Evolutionary conservation across 257 asterid genomes (phyloP), one percentile per base, ranked within the genome.

Genomic region (Solanum chiquidenum): DNA sequence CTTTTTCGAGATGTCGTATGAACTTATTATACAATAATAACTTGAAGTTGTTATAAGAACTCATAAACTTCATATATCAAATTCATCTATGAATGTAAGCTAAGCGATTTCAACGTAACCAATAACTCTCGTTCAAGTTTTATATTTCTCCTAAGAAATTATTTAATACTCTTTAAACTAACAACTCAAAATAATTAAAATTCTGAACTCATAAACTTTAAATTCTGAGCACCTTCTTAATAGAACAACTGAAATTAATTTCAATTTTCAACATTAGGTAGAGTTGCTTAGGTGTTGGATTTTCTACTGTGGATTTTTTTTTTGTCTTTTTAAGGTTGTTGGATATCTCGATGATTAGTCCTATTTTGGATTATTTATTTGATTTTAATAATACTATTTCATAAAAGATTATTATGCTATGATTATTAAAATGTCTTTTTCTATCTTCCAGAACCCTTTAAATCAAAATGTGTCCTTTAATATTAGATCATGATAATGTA

Each of bases 171-270:
- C 12, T 72, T 72, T 4, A 33, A 33, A 16, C 18, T 33, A 31
- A 10, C 5, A 16, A 72, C 4, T 29, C 23, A 7, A 27, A 18
- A 9, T 18, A 72, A 34, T 33, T 74, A 35, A 20, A 5, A 35
- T 20, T 10, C 0, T 5, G 0, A 35, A 21, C 1, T 35, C 1
- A 35, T 21, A 35, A 74, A 23, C 7, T 74, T 74, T 1, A 73
- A 34, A 35, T 73, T 2, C 1, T 0, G 2, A 34, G n/a, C 25
- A 4, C 0, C 2, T 8, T 21, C 5, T 4, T 0, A 1, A 38
- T 11, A 16, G 4, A 5, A 16, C 16, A 3, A 4, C 29, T 82
- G 69, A 25, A 42, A 12, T 40, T 42, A 23, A 9, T 46, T 49
- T 82, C 85, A 80, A 77, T 5, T 44, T 44, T 44, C 55, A 44